Evolutionary conservation across 2,329 filamentous ascomycete genomes (phyloP).

Genomic region (Capronia americana): DNA sequence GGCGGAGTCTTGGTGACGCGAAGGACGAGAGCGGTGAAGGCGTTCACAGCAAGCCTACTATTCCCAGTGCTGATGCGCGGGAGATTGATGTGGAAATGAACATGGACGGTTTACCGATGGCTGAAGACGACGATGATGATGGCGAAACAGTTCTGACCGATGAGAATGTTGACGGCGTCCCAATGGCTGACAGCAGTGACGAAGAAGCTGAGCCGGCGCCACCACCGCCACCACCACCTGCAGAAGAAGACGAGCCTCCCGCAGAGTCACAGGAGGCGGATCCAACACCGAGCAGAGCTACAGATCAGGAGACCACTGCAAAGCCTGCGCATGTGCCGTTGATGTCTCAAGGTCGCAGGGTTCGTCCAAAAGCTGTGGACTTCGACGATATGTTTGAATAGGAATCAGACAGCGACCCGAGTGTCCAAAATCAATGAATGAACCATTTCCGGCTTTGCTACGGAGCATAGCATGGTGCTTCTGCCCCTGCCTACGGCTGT

Average conservation of each 20-base stretch:
- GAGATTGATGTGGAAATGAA: conserved; percentile 45
- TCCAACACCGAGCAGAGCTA: neutral
- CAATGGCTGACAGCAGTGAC: conserved; percentile 57
- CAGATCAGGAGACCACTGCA: neutral
- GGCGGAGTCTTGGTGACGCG: conserved; percentile 30
- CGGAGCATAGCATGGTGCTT: neutral
- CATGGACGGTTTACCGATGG: conserved; percentile 44
- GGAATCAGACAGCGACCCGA: neutral
- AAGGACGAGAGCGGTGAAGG: neutral
- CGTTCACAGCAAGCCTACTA: neutral
- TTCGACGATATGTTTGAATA: conserved; percentile 37
- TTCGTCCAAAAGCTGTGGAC: conserved; percentile 29
- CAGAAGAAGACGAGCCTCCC: neutral
- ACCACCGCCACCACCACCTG: neutral
- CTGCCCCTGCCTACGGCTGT: neutral
- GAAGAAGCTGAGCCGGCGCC: conserved; percentile 58
- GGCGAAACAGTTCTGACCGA: conserved; percentile 56
- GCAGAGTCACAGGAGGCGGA: neutral
- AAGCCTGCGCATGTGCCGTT: neutral
- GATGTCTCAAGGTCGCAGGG: conserved; percentile 24
- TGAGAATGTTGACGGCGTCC: conserved; percentile 49
- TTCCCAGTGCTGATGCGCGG: conserved; percentile 27
- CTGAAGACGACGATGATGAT: conserved; percentile 44
- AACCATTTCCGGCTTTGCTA: neutral
- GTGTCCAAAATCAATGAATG: neutral